phyloP scores from a whole-genome alignment of 192 early-diverging fungal genomes.

The Phycomyces nitens region DNA sequence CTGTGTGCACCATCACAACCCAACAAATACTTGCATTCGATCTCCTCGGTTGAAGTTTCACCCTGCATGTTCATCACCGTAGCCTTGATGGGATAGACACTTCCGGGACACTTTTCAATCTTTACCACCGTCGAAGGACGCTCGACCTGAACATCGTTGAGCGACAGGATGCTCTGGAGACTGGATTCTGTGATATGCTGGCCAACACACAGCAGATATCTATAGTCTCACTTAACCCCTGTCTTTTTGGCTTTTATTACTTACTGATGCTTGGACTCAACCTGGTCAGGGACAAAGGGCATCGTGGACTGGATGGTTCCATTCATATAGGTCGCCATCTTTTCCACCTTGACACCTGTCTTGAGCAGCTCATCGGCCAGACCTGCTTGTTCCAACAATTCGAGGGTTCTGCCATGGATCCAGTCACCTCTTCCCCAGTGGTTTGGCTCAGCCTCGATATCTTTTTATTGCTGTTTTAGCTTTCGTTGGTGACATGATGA shows the following conservation, averaged over 20 bases:
- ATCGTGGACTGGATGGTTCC: constrained; percentile 8
- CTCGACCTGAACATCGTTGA: constrained; percentile 28
- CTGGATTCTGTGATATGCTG: constrained; percentile 34
- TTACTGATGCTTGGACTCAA: constrained; percentile 26
- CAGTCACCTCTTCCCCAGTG: constrained; percentile 35
- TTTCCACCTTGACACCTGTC: constrained; percentile 22
- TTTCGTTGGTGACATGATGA: too few species aligned
- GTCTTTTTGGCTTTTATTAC: neutral
- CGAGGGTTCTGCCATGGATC: constrained; percentile 30
- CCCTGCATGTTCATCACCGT: constrained; percentile 19
- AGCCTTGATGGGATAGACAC: constrained; percentile 15
- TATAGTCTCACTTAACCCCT: neutral
- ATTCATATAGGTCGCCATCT: constrained; percentile 18
- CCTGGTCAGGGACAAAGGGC: constrained; percentile 25
- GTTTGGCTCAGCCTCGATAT: constrained; percentile 29
- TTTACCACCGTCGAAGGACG: constrained; percentile 20
- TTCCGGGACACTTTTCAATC: constrained; percentile 5
- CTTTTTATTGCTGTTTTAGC: constrained; percentile 2
- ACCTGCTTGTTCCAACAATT: constrained; percentile 22
- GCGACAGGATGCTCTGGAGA: constrained; percentile 21
- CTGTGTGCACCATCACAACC: constrained; percentile 39
- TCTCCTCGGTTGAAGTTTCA: neutral
- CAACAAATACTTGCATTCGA: constrained; percentile 30
- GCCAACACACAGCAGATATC: constrained; percentile 29
- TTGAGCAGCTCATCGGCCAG: constrained; percentile 18